Conservation (phyloP, 2,329 filamentous ascomycete species). For the Laburnicola sp. region DNA sequence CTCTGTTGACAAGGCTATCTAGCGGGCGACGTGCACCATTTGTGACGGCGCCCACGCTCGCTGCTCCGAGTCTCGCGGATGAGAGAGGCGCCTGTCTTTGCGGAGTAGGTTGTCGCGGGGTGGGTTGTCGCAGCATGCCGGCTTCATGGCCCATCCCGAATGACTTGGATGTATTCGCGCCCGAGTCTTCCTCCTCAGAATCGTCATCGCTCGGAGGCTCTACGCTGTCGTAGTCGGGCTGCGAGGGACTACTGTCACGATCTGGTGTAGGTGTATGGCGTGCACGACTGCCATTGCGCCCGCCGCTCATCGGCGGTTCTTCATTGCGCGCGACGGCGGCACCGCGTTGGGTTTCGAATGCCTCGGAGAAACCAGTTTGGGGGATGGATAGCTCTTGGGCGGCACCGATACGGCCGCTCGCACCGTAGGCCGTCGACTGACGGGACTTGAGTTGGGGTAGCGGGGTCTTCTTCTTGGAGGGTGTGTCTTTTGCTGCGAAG, state of each 20-base stretch:
- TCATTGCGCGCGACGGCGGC: conserved; percentile 30
- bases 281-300: conserved; percentile 10
- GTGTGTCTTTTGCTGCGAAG: conserved; percentile 21
- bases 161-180: conserved; percentile 38
- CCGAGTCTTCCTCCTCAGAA: conserved; percentile 10
- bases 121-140: conserved; percentile 29
- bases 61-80: background rate
- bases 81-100: background rate
- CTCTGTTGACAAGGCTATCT: background rate
- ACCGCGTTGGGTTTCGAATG: conserved; percentile 35
- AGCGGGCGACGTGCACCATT: background rate
- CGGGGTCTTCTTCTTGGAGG: conserved; percentile 25
- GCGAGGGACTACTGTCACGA: conserved; percentile 11
- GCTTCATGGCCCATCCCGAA: conserved; percentile 40
- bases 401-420: conserved; percentile 36
- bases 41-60: background rate
- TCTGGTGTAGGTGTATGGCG: conserved; percentile 15
- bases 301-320: conserved; percentile 19
- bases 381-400: conserved; percentile 34
- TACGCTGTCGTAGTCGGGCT: conserved; percentile 26
- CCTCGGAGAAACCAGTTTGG: conserved; percentile 37
- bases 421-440: conserved; percentile 44
- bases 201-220: conserved; percentile 14
- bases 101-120: no score
- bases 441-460: conserved; percentile 37